These are phyloP conservation scores for Hypoxylon cercidicola DNA, from an alignment of 495 filamentous ascomycete genomes.

Conservation along the genomic window DNA sequence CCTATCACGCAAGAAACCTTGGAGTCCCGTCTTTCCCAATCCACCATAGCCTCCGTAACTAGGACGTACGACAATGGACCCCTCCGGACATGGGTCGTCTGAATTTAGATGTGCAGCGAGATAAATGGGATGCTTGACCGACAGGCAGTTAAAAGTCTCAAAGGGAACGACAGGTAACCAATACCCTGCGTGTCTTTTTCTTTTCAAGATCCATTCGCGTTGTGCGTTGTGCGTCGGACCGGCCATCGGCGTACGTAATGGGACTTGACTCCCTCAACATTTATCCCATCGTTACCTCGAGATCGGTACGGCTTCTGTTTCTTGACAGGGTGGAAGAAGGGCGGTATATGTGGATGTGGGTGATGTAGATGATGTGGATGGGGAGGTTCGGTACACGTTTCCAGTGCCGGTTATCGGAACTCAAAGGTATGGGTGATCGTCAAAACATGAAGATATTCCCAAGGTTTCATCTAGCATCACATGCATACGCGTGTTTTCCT, in stretches of 20 bases:
- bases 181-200: too few species aligned
- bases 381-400: conserved; percentile 28
- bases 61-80: conserved; percentile 19
- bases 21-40: not conserved
- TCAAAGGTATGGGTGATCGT: too few species aligned
- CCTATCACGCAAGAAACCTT: not conserved
- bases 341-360: too few species aligned
- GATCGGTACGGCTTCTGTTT: conserved; percentile 6
- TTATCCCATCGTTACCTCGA: conserved; percentile 18
- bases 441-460: too few species aligned
- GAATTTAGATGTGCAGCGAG: not conserved
- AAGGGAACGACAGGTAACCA: too few species aligned
- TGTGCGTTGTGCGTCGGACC: too few species aligned
- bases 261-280: not conserved
- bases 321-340: conserved; percentile 12
- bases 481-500: too few species aligned
- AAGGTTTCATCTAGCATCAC: too few species aligned
- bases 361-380: too few species aligned
- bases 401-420: conserved; percentile 27
- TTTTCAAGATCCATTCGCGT: too few species aligned
- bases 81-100: not conserved
- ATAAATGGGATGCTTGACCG: not conserved
- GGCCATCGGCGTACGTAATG: too few species aligned
- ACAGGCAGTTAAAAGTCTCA: too few species aligned
- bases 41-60: conserved; percentile 18